Base-by-base conservation (phyloP, 495 filamentous ascomycete genomes). In the Tetracladium setigerum region DNA sequence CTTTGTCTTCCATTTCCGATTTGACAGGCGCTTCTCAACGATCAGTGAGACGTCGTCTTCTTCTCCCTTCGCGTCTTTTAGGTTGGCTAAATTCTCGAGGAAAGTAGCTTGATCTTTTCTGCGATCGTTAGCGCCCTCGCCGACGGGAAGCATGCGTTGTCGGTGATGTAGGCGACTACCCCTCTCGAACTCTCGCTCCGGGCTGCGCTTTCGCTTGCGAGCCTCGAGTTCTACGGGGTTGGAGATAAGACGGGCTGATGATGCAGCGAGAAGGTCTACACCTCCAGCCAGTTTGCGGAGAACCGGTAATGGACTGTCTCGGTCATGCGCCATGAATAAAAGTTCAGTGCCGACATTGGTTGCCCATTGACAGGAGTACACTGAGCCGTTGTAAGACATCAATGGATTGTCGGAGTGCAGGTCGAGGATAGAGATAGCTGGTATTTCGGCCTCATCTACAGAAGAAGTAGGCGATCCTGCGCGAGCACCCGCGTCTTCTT, bases 281-380 rank as follows among this genome's bases (percentile, higher is more conserved):
- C 70, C 62, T 27, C 61, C 60, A 27, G 54, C 49, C 30, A 76
- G 64, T 30, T 58, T 59, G 18, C 62, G 72, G 9, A 71, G 65
- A n/a, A 57, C 65, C 11, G 62, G 65, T 43, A 70, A 53, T 24
- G 59, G 44, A 50, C 52, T 44, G 5, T 66, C 64, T 22, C 49
- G 52, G 49, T 67, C 71, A 41, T 72, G 77, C 1, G 65, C 63
- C 0, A 77, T 66, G 46, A 95, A 81, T 46, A 89, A 71, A 51
- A 95, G 59, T 40, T 94, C 86, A 0, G 87, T 92, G 30, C 89
- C 89, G 2, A 91, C 72, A 47, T 86, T 83, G 38, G 82, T 72
- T 27, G 73, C 73, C 89, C 89, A 95, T 24, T 74, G 60, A 46
- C 87, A 90, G 52, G 75, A 80, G 61, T 86, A 89, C 30, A 89